phyloP scores from a whole-genome alignment of 1,139 yeast species.

The Debaryomyces udenii region DNA sequence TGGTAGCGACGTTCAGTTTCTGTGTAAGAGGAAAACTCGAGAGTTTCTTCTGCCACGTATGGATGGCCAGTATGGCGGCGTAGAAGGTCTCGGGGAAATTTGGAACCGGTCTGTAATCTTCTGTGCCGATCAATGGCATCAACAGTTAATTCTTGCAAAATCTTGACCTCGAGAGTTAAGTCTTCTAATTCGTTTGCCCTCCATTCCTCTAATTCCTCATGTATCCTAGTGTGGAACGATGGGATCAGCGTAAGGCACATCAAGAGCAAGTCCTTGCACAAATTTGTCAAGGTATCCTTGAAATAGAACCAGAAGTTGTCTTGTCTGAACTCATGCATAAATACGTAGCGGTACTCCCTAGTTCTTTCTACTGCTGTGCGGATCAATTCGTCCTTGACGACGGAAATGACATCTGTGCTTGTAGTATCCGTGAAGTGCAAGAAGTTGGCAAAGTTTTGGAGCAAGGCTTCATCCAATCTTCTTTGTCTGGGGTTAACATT shows the following conservation, averaged over 20 bases:
- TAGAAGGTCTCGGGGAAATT: conserved; percentile 1
- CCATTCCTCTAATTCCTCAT: conserved; percentile 21
- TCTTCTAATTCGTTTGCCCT: conserved; percentile 23
- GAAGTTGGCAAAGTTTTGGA: conserved; percentile 6
- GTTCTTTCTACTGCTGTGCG: conserved; percentile 22
- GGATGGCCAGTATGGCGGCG: conserved; percentile 4
- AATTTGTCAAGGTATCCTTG: conserved; percentile 17
- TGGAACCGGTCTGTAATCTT: neutral
- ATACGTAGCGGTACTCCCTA: conserved; percentile 29
- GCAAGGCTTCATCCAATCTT: conserved; percentile 9
- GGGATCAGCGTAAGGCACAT: conserved; percentile 26
- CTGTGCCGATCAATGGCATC: conserved; percentile 3
- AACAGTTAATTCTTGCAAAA: conserved; percentile 4
- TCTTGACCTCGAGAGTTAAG: conserved; percentile 13
- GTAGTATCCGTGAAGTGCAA: conserved; percentile 14
- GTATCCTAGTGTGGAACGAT: conserved; percentile 19
- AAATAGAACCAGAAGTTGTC: conserved; percentile 15
- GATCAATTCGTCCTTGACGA: conserved; percentile 20
- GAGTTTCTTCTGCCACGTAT: neutral
- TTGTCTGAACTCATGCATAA: conserved; percentile 15
- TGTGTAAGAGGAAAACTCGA: neutral
- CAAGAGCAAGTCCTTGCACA: conserved; percentile 28
- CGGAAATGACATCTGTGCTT: conserved; percentile 9
- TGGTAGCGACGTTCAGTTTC: conserved; percentile 4
- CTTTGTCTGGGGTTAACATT: conserved; percentile 3